Evolutionary conservation across 2,329 filamentous ascomycete genomes (phyloP), one percentile per base, ranked within the genome.

Genomic region (Raffaelea arxii): DNA sequence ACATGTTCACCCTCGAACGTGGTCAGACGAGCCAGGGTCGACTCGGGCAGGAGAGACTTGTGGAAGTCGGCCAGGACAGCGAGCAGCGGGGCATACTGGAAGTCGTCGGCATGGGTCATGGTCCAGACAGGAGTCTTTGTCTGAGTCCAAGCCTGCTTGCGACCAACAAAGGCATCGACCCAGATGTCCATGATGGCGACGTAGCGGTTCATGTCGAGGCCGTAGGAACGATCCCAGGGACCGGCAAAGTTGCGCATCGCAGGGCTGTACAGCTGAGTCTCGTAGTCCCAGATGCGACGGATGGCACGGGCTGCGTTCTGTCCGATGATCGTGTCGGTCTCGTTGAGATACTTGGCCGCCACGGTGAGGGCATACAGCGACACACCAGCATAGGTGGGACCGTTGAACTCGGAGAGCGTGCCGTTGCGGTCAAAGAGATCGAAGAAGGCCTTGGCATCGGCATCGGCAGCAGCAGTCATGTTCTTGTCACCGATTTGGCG

Each of bases 151-250:
- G 62, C 60, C 2, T 67, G 48, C 24, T 68, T 63, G 44, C 75
- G 72, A 9, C 75, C 76, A 5, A 77, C 63, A 4, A 79, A 49
- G 0, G 72, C 69, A 78, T 77, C 82, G 50, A 82, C 67, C 60
- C 77, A 77, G 14, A 77, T 57, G 0, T 72, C 71, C 57, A 81
- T 70, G 42, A 82, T 66, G 44, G 73, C 73, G 4, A 80, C 57
- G 53, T 82, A 82, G 6, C 69, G 63, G 46, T 78, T 80, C 77
- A 82, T 80, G 49, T 82, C 77, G 48, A 72, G 81, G 1, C 77
- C 77, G 51, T 82, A 82, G 0, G 71, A 65, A 1, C 79, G 70
- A 57, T 82, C 79, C 78, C 78, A 82, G 0, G 79, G 79, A 0
- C 78, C 79, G 2, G 78, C 78, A 41, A 81, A 68, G 50, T 82